A percentile compares a stretch with the other conserved stretches of the same genome.
Conservation (phyloP, 2,329 filamentous ascomycete species). For the Fusarium equiseti region DNA sequence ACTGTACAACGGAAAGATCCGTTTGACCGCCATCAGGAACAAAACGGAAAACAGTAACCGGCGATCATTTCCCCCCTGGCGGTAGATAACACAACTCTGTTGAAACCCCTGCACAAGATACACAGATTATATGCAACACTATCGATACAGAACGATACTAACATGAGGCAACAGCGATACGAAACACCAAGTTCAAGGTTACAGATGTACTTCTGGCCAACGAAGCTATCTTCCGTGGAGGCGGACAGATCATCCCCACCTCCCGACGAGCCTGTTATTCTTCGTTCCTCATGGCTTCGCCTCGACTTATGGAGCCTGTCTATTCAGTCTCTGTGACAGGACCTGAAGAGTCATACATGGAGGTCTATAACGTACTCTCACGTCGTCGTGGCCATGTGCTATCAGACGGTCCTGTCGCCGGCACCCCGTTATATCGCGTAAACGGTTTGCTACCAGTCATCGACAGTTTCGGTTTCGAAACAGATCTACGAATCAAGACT, state of each 20-base stretch:
- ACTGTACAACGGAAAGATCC: conserved; percentile 29
- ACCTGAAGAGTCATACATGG: conserved; percentile 87
- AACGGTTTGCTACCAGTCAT: conserved; percentile 94
- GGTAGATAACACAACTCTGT: conserved; percentile 30
- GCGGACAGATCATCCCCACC: conserved; percentile 97
- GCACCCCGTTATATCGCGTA: conserved; percentile 92
- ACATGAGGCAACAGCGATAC: conserved; percentile 75
- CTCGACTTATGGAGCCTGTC: conserved; percentile 95
- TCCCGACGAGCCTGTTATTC: conserved; percentile 93
- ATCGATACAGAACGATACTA: conserved; percentile 28
- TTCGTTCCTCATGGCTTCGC: conserved; percentile 96
- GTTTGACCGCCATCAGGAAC: conserved; percentile 34
- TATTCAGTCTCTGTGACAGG: conserved; percentile 95
- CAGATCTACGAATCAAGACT: conserved; percentile 94
- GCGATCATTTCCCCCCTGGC: conserved; percentile 37
- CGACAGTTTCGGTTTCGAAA: conserved; percentile 98
- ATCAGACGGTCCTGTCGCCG: conserved; percentile 92
- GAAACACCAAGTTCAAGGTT: conserved; percentile 97
- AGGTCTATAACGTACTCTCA: conserved; percentile 91
- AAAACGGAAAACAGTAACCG: conserved; percentile 25
- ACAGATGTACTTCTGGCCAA: conserved; percentile 88
- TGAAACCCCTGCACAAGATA: conserved; percentile 17
- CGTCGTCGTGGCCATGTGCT: conserved; percentile 91
- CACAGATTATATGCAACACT: background rate
- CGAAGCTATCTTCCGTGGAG: conserved; percentile 94